Evolutionary conservation across 805 yeast species (phyloP).

Genomic region (Wickerhamomyces strasburgensis): DNA sequence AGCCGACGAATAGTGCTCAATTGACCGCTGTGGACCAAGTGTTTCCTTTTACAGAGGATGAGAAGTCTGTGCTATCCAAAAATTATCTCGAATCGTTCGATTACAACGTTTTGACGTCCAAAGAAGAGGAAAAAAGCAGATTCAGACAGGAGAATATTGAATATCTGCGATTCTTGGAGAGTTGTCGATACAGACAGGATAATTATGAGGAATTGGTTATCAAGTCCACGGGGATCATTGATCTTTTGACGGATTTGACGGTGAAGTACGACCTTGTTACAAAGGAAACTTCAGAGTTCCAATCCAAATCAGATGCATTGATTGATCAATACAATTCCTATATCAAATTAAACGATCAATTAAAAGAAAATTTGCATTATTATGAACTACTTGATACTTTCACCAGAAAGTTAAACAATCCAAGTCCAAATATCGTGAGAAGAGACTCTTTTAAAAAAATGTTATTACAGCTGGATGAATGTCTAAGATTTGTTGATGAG

Average conservation of each 20-base stretch:
- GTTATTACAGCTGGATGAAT: constrained; percentile 57
- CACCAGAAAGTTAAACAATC: constrained; percentile 61
- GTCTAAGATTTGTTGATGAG: constrained; percentile 53
- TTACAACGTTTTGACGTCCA: constrained; percentile 35
- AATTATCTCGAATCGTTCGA: constrained; percentile 35
- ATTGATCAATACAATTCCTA: constrained; percentile 42
- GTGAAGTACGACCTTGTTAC: constrained; percentile 53
- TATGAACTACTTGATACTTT: constrained; percentile 72
- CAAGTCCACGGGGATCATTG: constrained; percentile 42
- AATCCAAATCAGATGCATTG: constrained; percentile 47
- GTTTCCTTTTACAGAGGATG: constrained; percentile 28
- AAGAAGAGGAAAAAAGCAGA: constrained; percentile 36
- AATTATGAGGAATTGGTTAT: constrained; percentile 34
- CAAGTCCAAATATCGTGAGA: constrained; percentile 64
- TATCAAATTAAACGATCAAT: constrained; percentile 36
- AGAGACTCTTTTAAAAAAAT: constrained; percentile 49
- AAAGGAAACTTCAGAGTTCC: constrained; percentile 59
- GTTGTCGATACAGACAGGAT: constrained; percentile 28
- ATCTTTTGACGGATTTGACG: constrained; percentile 43
- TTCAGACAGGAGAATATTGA: constrained; percentile 33
- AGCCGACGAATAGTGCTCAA: no score
- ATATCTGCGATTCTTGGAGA: constrained; percentile 27
- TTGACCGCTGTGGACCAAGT: constrained; percentile 7
- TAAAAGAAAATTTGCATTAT: constrained; percentile 45
- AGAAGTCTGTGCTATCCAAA: constrained; percentile 32